Evolutionary conservation across 73 alveolate genomes (phyloP), one percentile per base, ranked within the genome.

Genomic region (Symbiodinium natans): DNA sequence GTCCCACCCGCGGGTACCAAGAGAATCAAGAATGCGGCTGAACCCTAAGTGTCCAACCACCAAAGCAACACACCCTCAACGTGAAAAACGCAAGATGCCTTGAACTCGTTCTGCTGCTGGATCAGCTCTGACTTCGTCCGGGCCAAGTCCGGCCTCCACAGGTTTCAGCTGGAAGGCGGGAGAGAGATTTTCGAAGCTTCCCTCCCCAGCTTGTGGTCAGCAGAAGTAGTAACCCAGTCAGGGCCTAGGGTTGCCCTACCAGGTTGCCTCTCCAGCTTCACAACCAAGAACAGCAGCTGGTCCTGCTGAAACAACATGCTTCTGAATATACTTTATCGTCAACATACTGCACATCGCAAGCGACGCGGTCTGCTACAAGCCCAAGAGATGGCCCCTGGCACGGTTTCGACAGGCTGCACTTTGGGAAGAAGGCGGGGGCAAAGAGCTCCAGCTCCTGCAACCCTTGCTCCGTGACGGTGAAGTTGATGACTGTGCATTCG

Each of bases 401-500:
- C n/a, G n/a, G n/a, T n/a, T n/a, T n/a, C n/a, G n/a, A n/a, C n/a
- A n/a, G n/a, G n/a, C n/a, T n/a, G n/a, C n/a, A n/a, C n/a, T n/a
- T n/a, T n/a, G n/a, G n/a, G n/a, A n/a, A n/a, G n/a, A n/a, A n/a
- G n/a, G n/a, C n/a, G n/a, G n/a, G n/a, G n/a, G n/a, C n/a, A n/a
- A n/a, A n/a, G n/a, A n/a, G n/a, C n/a, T n/a, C n/a, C n/a, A n/a
- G n/a, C 31, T 90, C 97, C 98, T 93, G 93, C 93, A 71, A 73
- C 40, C 86, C 99, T 46, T 93, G 99, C 99, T 99, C 99, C 54
- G 99, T 99, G 92, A 99, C 99, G 52, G 99, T 99, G 99, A 99
- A 99, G 99, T 99, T 99, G 74, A 99, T 99, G 68, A 99, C 99
- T 23, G 99, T 99, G 85, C 99, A 99, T 98, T 99, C 99, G 11